Evolutionary conservation across 2,329 filamentous ascomycete genomes (phyloP).

Genomic region (Hortaea werneckii): DNA sequence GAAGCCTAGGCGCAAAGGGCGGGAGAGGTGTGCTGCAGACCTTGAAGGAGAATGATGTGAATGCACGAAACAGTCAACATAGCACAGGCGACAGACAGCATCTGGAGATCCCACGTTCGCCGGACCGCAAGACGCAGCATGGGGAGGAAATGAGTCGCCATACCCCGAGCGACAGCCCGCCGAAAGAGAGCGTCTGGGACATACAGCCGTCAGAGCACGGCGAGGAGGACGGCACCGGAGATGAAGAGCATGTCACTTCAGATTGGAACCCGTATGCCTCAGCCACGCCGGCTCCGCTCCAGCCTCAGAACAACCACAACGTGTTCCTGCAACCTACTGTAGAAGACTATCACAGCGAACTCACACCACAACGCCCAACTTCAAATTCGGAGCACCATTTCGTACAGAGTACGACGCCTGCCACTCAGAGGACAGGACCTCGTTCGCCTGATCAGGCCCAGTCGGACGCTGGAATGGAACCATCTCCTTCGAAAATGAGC

Average conservation of each 20-base stretch:
- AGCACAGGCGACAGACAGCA: neutral
- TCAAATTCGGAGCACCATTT: too few species aligned
- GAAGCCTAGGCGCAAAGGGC: neutral
- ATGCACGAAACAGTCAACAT: neutral
- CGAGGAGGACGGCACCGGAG: neutral
- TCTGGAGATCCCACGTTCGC: constrained; percentile 1
- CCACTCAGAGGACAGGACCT: neutral
- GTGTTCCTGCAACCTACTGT: constrained; percentile 24
- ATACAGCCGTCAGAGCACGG: constrained; percentile 1
- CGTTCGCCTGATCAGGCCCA: neutral
- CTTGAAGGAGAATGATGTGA: constrained; percentile 3
- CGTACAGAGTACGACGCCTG: neutral
- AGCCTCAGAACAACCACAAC: constrained; percentile 8
- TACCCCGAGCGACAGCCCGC: constrained; percentile 19
- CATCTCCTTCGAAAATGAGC: neutral
- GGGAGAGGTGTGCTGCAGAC: constrained; percentile 3
- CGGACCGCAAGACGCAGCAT: constrained; percentile 4
- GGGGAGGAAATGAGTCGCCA: constrained; percentile 16
- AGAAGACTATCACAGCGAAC: constrained; percentile 26
- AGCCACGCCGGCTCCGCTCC: constrained; percentile 16
- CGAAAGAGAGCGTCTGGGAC: constrained; percentile 12
- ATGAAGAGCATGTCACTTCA: constrained; percentile 16
- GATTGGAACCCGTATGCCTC: constrained; percentile 22
- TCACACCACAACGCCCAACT: constrained; percentile 16
- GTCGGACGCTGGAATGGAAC: neutral